Evolutionary conservation across 768 basidiomycete species (phyloP), one percentile per base, ranked within the genome.

Genomic region (Amanita pseudoporphyria): DNA sequence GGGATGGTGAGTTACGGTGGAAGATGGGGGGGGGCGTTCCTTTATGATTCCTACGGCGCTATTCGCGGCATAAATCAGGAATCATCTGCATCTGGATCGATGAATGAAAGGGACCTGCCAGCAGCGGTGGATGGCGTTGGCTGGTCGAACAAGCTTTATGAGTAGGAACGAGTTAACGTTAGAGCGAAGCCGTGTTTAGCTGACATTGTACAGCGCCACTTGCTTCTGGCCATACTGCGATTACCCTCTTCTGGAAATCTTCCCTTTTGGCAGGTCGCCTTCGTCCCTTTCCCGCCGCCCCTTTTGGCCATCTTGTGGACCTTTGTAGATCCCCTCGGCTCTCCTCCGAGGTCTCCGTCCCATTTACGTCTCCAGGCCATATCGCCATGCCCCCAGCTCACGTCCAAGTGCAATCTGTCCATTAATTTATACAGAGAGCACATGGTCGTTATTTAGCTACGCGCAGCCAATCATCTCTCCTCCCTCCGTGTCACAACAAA

Each of bases 61-160:
- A 55, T 59, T 62, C 64, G 62, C 65, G 64, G 62, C 59, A 66
- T 65, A 63, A 69, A 69, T 64, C 62, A 62, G 61, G 62, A 60
- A 60, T 57, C 51, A 62, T 67, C 65, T 65, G 58, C 62, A 61
- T 60, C 60, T 56, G 56, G 60, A 68, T 70, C 68, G 66, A 67
- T 67, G 19, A 31, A 41, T 56, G 57, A 59, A 58, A 57, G 56
- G 57, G 64, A 62, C 58, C 60, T 52, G 60, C 52, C 57, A 55
- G 54, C 53, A 50, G 58, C 64, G 55, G 12, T 60, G 52, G 57
- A 64, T 59, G 62, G 61, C 62, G 63, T 64, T 59, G 61, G 62
- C 62, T 64, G 66, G 64, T 68, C 67, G 60, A 64, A 67, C 65
- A 68, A 60, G 61, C 67, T 67, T 70, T 64, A 61, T 62, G 57